A percentile compares a stretch with the other conserved stretches of the same genome.
phyloP scores from a whole-genome alignment of 78 protist genomes.

The Dictyostelium intermedium region DNA sequence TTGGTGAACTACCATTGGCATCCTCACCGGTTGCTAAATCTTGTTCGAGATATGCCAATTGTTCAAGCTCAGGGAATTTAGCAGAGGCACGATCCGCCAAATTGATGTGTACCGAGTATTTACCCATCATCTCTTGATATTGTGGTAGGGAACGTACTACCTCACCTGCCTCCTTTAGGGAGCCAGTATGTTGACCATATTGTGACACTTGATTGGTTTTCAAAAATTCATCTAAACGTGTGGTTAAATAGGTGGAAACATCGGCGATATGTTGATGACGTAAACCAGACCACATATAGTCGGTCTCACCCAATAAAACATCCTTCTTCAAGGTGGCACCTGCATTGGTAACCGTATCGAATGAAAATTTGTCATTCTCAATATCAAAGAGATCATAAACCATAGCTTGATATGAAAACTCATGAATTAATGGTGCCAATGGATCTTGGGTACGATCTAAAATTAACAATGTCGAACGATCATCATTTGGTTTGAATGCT shows the following conservation, averaged over 20 bases:
- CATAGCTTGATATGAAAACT: constrained; percentile 94
- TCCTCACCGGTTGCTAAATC: constrained; percentile 87
- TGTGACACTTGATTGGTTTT: constrained; percentile 60
- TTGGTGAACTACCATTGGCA: constrained; percentile 60
- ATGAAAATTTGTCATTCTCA: constrained; percentile 72
- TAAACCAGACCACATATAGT: constrained; percentile 81
- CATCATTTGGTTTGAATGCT: constrained; percentile 27
- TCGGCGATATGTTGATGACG: constrained; percentile 91
- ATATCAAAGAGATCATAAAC: constrained; percentile 83
- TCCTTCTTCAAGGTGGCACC: constrained; percentile 33
- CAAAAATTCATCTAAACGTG: constrained; percentile 80
- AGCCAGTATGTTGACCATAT: constrained; percentile 24
- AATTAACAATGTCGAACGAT: constrained; percentile 69
- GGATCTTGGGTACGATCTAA: constrained; percentile 88
- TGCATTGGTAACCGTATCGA: constrained; percentile 12
- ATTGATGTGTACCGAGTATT: constrained; percentile 86
- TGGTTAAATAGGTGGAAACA: constrained; percentile 48
- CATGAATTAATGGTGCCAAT: constrained; percentile 90
- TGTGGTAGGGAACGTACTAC: constrained; percentile 88
- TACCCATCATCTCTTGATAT: constrained; percentile 85
- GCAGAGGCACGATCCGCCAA: constrained; percentile 80
- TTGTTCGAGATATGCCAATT: constrained; percentile 83
- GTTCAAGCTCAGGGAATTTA: constrained; percentile 67
- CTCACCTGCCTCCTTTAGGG: constrained; percentile 80
- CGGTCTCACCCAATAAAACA: constrained; percentile 85